phyloP scores from a whole-genome alignment of 805 yeast species.

The Teunomyces pallodes region DNA sequence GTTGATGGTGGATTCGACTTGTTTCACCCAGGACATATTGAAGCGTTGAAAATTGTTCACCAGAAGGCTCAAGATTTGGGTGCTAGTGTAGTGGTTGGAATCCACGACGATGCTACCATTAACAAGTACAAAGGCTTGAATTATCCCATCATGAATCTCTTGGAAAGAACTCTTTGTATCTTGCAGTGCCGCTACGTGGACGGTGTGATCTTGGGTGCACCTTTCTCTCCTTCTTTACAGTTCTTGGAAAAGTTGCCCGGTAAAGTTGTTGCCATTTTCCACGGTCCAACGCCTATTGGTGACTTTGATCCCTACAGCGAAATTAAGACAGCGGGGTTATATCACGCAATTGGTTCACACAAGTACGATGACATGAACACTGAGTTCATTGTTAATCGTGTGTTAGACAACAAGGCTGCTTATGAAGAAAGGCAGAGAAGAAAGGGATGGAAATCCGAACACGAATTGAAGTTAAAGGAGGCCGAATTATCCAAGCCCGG shows the following conservation, averaged over 20 bases:
- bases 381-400: slow-evolving; percentile 71
- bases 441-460: slow-evolving; percentile 77
- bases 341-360: slow-evolving; percentile 48
- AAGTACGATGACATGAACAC: slow-evolving; percentile 65
- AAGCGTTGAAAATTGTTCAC: slow-evolving; percentile 54
- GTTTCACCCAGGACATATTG: slow-evolving; percentile 91
- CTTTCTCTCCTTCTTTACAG: slow-evolving; percentile 44
- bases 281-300: slow-evolving; percentile 53
- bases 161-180: slow-evolving; percentile 84
- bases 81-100: slow-evolving; percentile 62
- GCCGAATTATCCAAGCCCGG: slow-evolving; percentile 13
- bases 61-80: slow-evolving; percentile 32
- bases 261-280: slow-evolving; percentile 42
- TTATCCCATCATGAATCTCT: slow-evolving; percentile 81
- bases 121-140: slow-evolving; percentile 58
- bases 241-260: slow-evolving; percentile 43
- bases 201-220: slow-evolving; percentile 71
- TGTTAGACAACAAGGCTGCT: slow-evolving; percentile 59
- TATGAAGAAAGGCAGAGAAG: slow-evolving; percentile 85
- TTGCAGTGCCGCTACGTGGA: slow-evolving; percentile 85
- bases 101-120: slow-evolving; percentile 58
- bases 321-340: slow-evolving; percentile 32
- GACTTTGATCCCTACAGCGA: slow-evolving; percentile 36
- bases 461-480: slow-evolving; percentile 28
- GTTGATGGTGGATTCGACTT: slow-evolving; percentile 88